Evolutionary conservation across 768 basidiomycete genomes (phyloP).

Genomic region (Gymnopilus dilepis): DNA sequence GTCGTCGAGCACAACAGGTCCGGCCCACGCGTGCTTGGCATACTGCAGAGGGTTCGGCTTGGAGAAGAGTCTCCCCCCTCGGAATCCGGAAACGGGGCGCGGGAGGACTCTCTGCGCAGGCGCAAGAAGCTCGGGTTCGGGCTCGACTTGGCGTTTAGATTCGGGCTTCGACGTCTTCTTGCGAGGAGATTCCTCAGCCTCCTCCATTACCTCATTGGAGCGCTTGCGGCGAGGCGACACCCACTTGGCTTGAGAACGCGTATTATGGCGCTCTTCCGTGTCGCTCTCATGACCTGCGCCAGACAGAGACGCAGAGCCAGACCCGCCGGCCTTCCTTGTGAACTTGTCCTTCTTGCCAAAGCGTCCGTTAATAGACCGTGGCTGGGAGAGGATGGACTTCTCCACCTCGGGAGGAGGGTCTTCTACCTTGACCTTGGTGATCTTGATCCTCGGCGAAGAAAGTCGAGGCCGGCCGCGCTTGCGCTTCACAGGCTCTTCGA

Average conservation of each 20-base stretch:
- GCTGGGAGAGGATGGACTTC: constrained; percentile 55
- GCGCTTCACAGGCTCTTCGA: constrained; percentile 37
- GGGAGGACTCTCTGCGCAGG: constrained; percentile 43
- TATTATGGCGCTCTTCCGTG: constrained; percentile 22
- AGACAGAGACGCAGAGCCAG: constrained; percentile 6
- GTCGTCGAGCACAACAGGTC: constrained; percentile 47
- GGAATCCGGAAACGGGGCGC: constrained; percentile 44
- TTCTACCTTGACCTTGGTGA: constrained; percentile 32
- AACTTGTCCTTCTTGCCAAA: constrained; percentile 66
- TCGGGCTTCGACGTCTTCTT: constrained; percentile 29
- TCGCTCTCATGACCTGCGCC: constrained; percentile 4
- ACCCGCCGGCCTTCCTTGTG: constrained; percentile 35
- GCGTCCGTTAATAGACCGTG: constrained; percentile 66
- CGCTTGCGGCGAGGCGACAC: constrained; percentile 37
- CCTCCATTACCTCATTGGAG: constrained; percentile 38
- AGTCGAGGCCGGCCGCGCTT: constrained; percentile 49
- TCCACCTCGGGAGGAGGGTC: constrained; percentile 41
- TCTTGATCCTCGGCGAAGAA: constrained; percentile 31
- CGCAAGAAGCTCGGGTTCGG: constrained; percentile 10
- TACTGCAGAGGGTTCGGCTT: constrained; percentile 67
- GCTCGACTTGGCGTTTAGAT: constrained; percentile 1
- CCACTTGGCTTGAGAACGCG: constrained; percentile 20
- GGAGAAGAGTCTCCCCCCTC: constrained; percentile 53
- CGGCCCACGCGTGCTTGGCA: constrained; percentile 62
- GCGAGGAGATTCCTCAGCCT: constrained; percentile 38